These are phyloP conservation scores for Penicillium rolfsii DNA, from an alignment of 2,329 filamentous ascomycete species.

Conservation along the genomic window DNA sequence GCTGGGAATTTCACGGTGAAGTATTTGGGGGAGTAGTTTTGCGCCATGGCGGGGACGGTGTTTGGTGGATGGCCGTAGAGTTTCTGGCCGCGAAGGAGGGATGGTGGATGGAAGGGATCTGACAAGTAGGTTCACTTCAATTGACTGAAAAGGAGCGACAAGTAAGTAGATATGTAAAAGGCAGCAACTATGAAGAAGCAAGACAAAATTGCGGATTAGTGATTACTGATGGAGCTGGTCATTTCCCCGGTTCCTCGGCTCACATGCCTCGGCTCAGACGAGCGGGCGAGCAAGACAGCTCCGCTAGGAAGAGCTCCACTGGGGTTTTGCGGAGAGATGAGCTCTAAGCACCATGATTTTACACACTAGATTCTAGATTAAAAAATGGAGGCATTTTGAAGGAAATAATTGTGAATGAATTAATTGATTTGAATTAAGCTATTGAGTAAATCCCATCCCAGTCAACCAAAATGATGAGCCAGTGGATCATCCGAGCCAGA, in stretches of 20 bases:
- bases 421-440: neutral
- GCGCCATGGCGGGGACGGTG: conserved; percentile 26
- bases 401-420: neutral
- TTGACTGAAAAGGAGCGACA: neutral
- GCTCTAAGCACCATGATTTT: neutral
- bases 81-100: neutral
- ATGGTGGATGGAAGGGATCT: neutral
- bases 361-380: neutral
- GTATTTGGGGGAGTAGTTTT: conserved; percentile 51
- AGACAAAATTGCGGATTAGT: neutral
- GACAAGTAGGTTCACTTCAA: too few relatives aligned
- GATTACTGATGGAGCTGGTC: neutral
- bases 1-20: conserved; percentile 73
- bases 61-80: neutral
- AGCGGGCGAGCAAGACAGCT: conserved; percentile 12
- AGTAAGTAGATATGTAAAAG: neutral
- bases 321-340: neutral
- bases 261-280: conserved; percentile 20
- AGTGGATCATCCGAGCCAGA: neutral
- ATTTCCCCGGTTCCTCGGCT: conserved; percentile 5
- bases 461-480: neutral
- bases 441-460: neutral
- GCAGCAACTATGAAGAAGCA: neutral
- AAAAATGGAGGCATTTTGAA: neutral
- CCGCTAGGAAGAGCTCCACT: neutral